Percentiles rank a stretch among this genome's conserved stretches.
phyloP scores from a whole-genome alignment of 179 eudicot genomes.

The Monotropa hypopitys region DNA sequence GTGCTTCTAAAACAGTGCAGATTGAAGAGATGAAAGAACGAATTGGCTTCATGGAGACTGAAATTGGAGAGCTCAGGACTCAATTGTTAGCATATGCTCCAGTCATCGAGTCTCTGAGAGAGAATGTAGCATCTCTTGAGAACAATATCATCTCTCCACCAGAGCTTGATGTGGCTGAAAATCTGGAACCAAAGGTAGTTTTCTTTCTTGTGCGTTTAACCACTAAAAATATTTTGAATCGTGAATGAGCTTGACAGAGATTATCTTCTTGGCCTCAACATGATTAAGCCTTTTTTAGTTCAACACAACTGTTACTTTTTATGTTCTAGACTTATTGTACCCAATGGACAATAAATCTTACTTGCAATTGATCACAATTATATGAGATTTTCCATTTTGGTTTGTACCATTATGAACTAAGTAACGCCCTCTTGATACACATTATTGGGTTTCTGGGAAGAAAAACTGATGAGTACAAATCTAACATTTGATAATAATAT shows the following conservation, averaged over 20 bases:
- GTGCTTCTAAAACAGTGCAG: constrained; percentile 39
- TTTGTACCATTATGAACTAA: not conserved
- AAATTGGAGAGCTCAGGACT: constrained; percentile 47
- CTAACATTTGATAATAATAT: no score
- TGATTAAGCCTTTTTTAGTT: not conserved
- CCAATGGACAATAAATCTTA: not conserved
- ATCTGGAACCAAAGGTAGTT: constrained; percentile 34
- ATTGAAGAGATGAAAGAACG: constrained; percentile 50
- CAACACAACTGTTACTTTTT: not conserved
- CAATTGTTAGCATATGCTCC: constrained; percentile 57
- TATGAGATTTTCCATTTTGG: not conserved
- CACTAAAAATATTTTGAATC: not conserved
- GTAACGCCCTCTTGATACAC: no score
- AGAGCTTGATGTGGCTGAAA: constrained; percentile 22
- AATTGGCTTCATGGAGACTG: constrained; percentile 46
- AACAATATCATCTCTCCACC: constrained; percentile 29
- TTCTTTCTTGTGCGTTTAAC: not conserved
- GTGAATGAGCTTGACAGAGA: not conserved
- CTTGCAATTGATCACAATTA: not conserved
- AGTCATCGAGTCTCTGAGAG: constrained; percentile 43
- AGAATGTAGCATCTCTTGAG: constrained; percentile 53
- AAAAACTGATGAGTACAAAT: no score
- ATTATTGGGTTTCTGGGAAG: no score
- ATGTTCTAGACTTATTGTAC: not conserved
- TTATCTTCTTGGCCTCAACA: constrained; percentile 2